Conservation (phyloP, 345 rosid species). For the Anastatica hierochuntica region DNA sequence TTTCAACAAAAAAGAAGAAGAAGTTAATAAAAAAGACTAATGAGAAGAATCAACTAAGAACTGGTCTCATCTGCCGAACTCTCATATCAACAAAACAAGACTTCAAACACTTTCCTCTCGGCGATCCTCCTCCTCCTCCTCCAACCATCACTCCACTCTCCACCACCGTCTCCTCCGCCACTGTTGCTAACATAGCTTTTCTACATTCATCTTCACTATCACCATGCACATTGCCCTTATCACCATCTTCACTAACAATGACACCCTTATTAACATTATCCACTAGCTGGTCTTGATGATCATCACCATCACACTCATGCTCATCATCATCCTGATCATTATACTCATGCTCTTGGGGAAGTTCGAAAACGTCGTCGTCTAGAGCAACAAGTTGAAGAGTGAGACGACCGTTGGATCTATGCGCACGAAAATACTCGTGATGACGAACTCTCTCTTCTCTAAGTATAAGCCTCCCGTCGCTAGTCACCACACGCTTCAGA, state of each 20-base stretch:
- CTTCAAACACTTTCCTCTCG: constrained; percentile 30
- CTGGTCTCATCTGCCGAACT: constrained; percentile 24
- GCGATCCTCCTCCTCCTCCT: constrained; percentile 29
- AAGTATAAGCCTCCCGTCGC: constrained; percentile 60
- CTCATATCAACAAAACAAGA: constrained; percentile 25
- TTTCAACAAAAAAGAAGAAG: too few species aligned
- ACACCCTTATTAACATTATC: constrained; percentile 2
- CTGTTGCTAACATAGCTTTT: constrained; percentile 5
- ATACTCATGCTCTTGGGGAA: constrained; percentile 16
- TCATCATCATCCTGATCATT: constrained; percentile 1
- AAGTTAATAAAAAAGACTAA: too few species aligned
- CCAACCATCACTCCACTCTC: constrained; percentile 12
- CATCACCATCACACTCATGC: neutral
- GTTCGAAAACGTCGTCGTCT: constrained; percentile 23
- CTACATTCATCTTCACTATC: constrained; percentile 13
- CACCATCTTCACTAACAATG: neutral
- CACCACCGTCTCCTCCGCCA: constrained; percentile 14
- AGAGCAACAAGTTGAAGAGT: constrained; percentile 55
- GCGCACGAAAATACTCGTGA: constrained; percentile 57
- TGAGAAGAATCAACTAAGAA: constrained; percentile 25
- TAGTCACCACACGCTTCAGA: constrained; percentile 43
- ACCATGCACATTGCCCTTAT: constrained; percentile 22
- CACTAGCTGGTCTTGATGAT: neutral
- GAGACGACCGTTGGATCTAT: constrained; percentile 61
- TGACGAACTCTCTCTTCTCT: constrained; percentile 51